phyloP scores from a whole-genome alignment of 148 eudicot genomes.

The Pouteria glomerata region DNA sequence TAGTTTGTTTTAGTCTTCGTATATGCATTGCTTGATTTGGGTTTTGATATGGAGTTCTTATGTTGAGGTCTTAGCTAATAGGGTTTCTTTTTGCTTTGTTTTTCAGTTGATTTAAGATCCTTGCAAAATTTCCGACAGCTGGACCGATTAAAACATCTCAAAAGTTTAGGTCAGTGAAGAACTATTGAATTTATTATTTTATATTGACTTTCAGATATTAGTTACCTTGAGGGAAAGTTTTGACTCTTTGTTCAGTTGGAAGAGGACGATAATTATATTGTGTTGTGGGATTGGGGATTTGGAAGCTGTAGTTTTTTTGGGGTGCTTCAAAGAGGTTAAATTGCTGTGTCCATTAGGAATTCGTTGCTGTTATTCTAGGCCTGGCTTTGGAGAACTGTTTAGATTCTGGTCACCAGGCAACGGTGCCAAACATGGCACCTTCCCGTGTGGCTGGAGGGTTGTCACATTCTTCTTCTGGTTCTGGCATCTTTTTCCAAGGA shows the following conservation, averaged over 20 bases:
- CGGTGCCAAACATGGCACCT: conserved; percentile 63
- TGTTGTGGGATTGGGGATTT: neutral
- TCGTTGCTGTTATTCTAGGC: conserved; percentile 8
- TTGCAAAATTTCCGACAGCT: neutral
- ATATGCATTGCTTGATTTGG: neutral
- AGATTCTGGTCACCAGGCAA: conserved; percentile 53
- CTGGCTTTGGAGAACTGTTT: conserved; percentile 59
- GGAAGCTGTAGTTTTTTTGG: neutral
- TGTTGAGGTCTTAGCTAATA: neutral
- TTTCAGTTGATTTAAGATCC: conserved; percentile 1
- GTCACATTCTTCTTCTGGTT: conserved; percentile 75
- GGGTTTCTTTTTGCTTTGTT: conserved; percentile 4
- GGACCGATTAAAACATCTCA: neutral
- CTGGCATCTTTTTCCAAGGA: conserved; percentile 85
- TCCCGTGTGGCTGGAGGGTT: conserved; percentile 72
- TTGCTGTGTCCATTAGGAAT: neutral
- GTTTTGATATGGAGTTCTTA: conserved; percentile 2
- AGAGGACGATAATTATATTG: conserved; percentile 3
- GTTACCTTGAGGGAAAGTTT: neutral
- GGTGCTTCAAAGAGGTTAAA: neutral
- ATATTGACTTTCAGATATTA: conserved; percentile 4
- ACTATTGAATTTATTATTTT: neutral
- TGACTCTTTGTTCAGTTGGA: neutral
- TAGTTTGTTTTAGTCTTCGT: neutral
- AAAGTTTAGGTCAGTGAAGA: neutral